Conservation (phyloP, 164 flowering plant species). For the Santalum album region DNA sequence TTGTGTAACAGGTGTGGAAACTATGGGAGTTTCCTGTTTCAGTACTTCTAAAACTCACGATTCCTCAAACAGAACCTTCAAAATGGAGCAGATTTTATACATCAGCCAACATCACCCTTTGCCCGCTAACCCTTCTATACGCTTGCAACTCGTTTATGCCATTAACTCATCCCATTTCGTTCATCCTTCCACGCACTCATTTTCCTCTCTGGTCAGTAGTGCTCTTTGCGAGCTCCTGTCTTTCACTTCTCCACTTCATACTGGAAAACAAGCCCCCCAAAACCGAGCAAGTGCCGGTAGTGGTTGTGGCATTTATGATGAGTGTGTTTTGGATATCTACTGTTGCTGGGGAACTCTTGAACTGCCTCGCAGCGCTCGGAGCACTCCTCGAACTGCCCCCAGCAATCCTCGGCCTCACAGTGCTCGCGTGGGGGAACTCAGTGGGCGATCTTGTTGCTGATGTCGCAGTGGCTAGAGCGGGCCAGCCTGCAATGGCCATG, state of each 20-base stretch:
- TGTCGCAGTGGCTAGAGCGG: conserved; percentile 94
- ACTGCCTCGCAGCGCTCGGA: conserved; percentile 77
- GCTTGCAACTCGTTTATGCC: conserved; percentile 73
- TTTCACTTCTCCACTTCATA: conserved; percentile 62
- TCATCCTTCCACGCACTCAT: conserved; percentile 56
- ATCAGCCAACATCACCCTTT: conserved; percentile 75
- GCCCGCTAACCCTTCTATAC: conserved; percentile 75
- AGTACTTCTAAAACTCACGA: conserved; percentile 65
- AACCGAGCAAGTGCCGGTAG: conserved; percentile 47
- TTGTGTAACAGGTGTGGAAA: conserved; percentile 43
- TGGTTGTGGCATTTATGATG: conserved; percentile 76
- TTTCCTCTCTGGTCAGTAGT: conserved; percentile 87
- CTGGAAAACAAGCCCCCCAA: conserved; percentile 75
- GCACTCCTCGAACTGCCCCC: conserved; percentile 63
- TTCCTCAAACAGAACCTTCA: conserved; percentile 64
- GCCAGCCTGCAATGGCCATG: conserved; percentile 98
- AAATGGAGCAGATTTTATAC: conserved; percentile 80
- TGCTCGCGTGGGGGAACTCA: conserved; percentile 99
- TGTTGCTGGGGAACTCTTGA: conserved; percentile 81
- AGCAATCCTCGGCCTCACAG: conserved; percentile 86
- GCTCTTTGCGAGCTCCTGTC: conserved; percentile 51
- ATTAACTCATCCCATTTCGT: conserved; percentile 53
- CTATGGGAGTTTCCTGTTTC: conserved; percentile 69
- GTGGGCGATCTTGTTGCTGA: conserved; percentile 99
- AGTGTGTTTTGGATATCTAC: conserved; percentile 98